phyloP scores from a whole-genome alignment of 2,329 filamentous ascomycete genomes.

The Chrysosporium queenslandicum region DNA sequence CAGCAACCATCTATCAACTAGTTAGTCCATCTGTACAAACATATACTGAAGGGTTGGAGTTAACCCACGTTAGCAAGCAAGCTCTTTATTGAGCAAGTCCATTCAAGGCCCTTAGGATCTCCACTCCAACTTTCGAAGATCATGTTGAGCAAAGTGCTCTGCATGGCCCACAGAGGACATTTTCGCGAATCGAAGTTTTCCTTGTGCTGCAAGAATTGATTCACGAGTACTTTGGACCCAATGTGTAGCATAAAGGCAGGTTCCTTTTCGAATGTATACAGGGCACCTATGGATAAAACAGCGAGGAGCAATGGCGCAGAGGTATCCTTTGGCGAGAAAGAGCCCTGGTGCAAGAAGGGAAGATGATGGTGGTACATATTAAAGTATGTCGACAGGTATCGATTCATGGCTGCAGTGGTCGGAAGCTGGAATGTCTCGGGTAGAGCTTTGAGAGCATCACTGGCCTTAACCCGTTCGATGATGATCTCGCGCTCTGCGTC shows the following conservation, averaged over 20 bases:
- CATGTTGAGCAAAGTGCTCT: constrained; percentile 94
- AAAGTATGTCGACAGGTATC: constrained; percentile 92
- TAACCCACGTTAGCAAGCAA: constrained; percentile 65
- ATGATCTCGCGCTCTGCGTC: constrained; percentile 81
- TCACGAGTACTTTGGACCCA: constrained; percentile 92
- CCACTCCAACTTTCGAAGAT: constrained; percentile 98
- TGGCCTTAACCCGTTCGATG: constrained; percentile 71
- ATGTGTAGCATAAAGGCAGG: constrained; percentile 96
- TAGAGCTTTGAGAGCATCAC: constrained; percentile 71
- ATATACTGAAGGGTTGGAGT: background rate
- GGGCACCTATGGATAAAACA: constrained; percentile 84
- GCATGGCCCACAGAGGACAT: constrained; percentile 96
- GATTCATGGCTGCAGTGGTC: constrained; percentile 68
- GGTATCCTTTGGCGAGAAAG: constrained; percentile 70
- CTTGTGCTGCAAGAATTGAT: constrained; percentile 94
- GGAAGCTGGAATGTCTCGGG: constrained; percentile 86
- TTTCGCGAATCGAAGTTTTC: constrained; percentile 98
- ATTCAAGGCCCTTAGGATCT: constrained; percentile 92
- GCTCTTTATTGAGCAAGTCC: constrained; percentile 98
- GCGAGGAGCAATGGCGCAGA: constrained; percentile 78
- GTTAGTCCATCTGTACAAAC: constrained; percentile 20
- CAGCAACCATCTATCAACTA: constrained; percentile 66
- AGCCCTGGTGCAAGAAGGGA: constrained; percentile 86
- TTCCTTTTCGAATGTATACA: constrained; percentile 95
- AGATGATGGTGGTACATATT: constrained; percentile 93